Base-by-base conservation (phyloP, 2,329 filamentous ascomycete genomes). In the Chaetomium sp. region DNA sequence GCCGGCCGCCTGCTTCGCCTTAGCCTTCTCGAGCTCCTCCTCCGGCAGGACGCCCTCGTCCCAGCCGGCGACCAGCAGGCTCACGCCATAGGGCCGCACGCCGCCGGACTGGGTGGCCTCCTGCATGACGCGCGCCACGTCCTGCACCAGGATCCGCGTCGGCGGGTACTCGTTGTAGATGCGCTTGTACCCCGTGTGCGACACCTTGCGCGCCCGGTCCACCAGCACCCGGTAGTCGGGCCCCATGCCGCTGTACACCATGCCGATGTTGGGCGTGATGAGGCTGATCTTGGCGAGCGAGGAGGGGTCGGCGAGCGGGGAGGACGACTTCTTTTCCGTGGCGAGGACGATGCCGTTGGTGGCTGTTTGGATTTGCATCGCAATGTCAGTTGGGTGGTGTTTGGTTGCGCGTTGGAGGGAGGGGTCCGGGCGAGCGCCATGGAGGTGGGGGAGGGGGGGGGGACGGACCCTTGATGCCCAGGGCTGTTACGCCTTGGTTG, bases 151-250 rank as follows among this genome's bases (percentile, higher is more conserved):
- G 90, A 99, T 99, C 78, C 95, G 89, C 64, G 95, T 99, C 6
- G 95, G 95, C n/a, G 95, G 95, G 82, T 99, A 99, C 82, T 99
- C 95, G 82, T 99, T 99, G 85, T 99, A 99, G 83, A 99, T 93
- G 79, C 95, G 92, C 87, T 99, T 99, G 88, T 99, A 99, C 78
- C 89, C 90, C 56, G 95, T 96, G 82, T 99, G 95, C 63, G 93
- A 97, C 71, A 97, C 95, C 81, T 98, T 99, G 76, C 95, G 93
- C 72, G 95, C 95, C 80, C 93, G 94, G 84, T 99, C 95, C 73
- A 98, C 95, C 62, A 99, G 86, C 64, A 99, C 92, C 78, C 95
- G 89, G 83, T 98, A 99, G 80, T 99, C 95, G 66, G 95, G 95
- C 33, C 95, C 94, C 95, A 99, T 99, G 77, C 95, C 95, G 60